These are phyloP conservation scores for Lagerstroemia speciosa DNA, from an alignment of 345 rosid genomes.

Conservation along the genomic window DNA sequence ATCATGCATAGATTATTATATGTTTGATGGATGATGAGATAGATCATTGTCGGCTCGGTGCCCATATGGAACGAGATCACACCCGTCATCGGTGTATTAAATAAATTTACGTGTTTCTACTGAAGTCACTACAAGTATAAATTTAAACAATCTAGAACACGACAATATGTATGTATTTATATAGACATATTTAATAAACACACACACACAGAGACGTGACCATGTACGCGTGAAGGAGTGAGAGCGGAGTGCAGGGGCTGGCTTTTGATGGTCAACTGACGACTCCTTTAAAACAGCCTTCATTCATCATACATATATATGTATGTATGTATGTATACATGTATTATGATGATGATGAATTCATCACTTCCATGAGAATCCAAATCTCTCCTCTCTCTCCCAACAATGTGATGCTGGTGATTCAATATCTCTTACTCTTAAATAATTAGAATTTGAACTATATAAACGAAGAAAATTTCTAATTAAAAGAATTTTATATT, in stretches of 20 bases:
- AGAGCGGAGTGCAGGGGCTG: background rate
- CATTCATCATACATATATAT: background rate
- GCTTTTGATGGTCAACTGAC: constrained; percentile 2
- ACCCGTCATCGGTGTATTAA: too few relatives aligned
- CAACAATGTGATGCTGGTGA: too few relatives aligned
- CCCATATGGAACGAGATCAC: background rate
- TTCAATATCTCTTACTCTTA: too few relatives aligned
- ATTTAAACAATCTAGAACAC: too few relatives aligned
- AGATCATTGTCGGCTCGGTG: background rate
- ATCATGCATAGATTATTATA: background rate
- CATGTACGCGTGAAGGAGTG: background rate
- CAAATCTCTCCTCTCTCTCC: background rate
- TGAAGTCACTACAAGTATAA: too few relatives aligned
- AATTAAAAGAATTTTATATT: too few relatives aligned
- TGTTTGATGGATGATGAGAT: background rate
- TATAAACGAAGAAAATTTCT: too few relatives aligned
- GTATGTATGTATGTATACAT: background rate
- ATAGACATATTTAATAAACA: too few relatives aligned
- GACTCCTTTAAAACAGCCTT: background rate
- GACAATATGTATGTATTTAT: too few relatives aligned
- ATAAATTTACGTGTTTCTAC: too few relatives aligned
- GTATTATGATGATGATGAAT: background rate
- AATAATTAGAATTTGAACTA: too few relatives aligned
- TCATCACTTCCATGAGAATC: background rate
- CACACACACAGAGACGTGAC: background rate